phyloP scores from a whole-genome alignment of 2,329 filamentous ascomycete genomes.

The Aspergillus latus region DNA sequence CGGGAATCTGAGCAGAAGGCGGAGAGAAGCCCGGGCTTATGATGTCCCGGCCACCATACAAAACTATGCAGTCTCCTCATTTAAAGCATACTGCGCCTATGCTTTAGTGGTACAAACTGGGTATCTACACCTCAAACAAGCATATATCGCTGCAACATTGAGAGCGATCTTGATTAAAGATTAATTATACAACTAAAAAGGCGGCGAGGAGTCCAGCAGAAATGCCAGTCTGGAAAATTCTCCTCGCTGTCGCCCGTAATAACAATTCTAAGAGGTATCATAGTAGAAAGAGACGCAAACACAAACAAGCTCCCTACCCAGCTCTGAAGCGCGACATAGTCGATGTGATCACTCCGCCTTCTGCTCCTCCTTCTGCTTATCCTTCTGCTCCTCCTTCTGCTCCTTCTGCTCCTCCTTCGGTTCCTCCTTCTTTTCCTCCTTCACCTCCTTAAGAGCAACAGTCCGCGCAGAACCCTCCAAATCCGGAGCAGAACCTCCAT shows the following conservation, averaged over 20 bases:
- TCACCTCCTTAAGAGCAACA: conserved; percentile 27
- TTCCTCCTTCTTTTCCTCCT: not conserved
- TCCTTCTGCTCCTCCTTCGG: not conserved
- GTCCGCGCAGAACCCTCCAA: conserved; percentile 43
- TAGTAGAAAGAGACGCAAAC: conserved; percentile 3
- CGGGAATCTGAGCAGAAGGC: conserved; percentile 3
- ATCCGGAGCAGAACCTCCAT: conserved; percentile 70
- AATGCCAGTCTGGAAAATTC: not conserved
- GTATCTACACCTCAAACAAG: no score
- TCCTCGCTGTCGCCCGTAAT: not conserved
- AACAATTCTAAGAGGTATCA: conserved; percentile 16
- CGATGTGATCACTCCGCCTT: not conserved
- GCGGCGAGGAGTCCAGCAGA: not conserved
- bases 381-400: not conserved
- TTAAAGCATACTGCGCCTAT: no score
- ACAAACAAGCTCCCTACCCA: not conserved
- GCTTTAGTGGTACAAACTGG: no score
- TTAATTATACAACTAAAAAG: conserved; percentile 8
- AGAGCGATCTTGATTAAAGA: conserved; percentile 5
- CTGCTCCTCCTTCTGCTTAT: not conserved
- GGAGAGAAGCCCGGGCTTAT: conserved; percentile 12
- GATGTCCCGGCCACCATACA: conserved; percentile 5
- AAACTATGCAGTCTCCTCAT: not conserved
- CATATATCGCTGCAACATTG: not conserved
- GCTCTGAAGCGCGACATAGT: not conserved